A percentile compares a stretch with the other conserved stretches of the same genome.
Evolutionary conservation across 2,329 filamentous ascomycete genomes (phyloP).

Genomic region (Paramyrothecium sp.): DNA sequence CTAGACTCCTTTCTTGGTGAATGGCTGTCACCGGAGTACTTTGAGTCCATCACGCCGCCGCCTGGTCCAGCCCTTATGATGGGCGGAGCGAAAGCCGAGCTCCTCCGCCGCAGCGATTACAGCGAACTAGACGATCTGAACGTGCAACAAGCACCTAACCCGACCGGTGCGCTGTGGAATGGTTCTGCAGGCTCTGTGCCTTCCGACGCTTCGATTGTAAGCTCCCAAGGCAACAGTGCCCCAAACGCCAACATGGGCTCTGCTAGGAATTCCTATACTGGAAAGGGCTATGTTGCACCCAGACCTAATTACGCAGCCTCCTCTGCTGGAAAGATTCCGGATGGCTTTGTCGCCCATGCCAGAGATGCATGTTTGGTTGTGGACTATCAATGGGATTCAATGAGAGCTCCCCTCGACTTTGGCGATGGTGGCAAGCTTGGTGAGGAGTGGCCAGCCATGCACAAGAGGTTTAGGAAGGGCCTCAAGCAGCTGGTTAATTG

Average conservation of each 20-base stretch:
- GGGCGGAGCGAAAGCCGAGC: conserved; percentile 80
- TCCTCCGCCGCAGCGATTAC: conserved; percentile 75
- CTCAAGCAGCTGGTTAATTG: conserved; percentile 78
- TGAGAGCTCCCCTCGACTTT: conserved; percentile 74
- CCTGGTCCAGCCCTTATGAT: conserved; percentile 86
- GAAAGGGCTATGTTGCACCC: conserved; percentile 67
- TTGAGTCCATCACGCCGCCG: conserved; percentile 86
- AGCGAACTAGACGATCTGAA: conserved; percentile 37
- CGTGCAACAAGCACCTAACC: conserved; percentile 16
- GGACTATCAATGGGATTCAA: conserved; percentile 97
- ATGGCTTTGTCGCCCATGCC: conserved; percentile 87
- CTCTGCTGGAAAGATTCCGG: conserved; percentile 75
- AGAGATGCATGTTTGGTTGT: conserved; percentile 80
- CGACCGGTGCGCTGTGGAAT: conserved; percentile 29
- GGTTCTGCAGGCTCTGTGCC: conserved; percentile 24
- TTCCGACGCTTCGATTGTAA: conserved; percentile 4
- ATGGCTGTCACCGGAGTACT: conserved; percentile 93
- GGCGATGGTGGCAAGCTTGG: conserved; percentile 84
- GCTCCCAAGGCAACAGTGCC: neutral
- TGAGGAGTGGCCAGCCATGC: conserved; percentile 96
- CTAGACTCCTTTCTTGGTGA: conserved; percentile 93
- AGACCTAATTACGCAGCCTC: conserved; percentile 82
- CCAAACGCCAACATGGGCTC: conserved; percentile 3
- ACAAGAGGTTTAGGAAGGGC: conserved; percentile 80
- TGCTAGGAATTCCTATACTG: conserved; percentile 8